Conservation (phyloP, 2,329 filamentous ascomycete genomes). For the Emmonsiellopsis sp. region DNA sequence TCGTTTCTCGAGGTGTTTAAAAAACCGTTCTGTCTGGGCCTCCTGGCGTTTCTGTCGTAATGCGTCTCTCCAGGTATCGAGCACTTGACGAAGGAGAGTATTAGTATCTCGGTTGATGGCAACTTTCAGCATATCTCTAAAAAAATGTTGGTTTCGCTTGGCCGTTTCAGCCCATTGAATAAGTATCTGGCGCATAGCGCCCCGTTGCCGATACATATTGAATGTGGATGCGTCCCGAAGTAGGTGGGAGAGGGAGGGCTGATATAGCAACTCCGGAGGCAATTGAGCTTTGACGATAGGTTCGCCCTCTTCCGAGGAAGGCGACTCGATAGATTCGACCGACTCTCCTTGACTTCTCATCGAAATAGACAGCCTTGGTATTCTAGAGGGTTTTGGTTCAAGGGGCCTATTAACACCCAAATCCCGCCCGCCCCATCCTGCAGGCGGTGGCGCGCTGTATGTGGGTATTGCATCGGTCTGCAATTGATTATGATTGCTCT, state of each 20-base stretch:
- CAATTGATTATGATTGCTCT: background rate
- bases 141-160: constrained; percentile 26
- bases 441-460: background rate
- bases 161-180: constrained; percentile 40
- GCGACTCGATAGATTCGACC: constrained; percentile 11
- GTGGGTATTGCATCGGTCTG: background rate
- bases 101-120: constrained; percentile 42
- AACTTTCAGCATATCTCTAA: constrained; percentile 29
- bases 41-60: constrained; percentile 31
- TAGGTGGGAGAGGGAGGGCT: constrained; percentile 42
- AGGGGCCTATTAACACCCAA: background rate
- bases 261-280: constrained; percentile 35
- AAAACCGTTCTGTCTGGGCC: constrained; percentile 44
- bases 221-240: constrained; percentile 42
- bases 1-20: constrained; percentile 46
- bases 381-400: background rate
- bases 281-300: constrained; percentile 18
- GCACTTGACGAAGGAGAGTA: constrained; percentile 43
- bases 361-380: background rate
- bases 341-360: constrained; percentile 12
- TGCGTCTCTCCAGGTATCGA: constrained; percentile 41
- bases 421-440: background rate
- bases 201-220: constrained; percentile 32
- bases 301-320: constrained; percentile 15
- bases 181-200: constrained; percentile 30